phyloP scores from a whole-genome alignment of 75 land plant species.

The Pinus albicaulis region DNA sequence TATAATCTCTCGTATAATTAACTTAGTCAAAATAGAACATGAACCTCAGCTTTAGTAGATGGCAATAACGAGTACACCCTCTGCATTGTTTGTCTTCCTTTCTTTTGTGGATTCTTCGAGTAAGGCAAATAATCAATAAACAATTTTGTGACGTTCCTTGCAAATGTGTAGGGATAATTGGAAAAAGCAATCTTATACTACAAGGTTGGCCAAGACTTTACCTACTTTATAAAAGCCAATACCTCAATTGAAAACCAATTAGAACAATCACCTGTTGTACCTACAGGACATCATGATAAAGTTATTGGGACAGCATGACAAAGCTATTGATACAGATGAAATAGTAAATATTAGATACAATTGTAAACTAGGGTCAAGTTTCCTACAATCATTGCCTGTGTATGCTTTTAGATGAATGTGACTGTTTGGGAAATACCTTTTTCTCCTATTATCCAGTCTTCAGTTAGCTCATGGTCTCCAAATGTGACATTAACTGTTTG shows the following conservation, averaged over 20 bases:
- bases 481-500: too few species aligned
- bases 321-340: not conserved
- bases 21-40: not conserved
- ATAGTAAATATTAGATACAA: not conserved
- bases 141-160: not conserved
- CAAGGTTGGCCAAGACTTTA: not conserved
- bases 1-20: not conserved
- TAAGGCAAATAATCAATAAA: not conserved
- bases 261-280: not conserved
- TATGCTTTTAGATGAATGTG: too few species aligned
- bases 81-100: not conserved
- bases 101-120: not conserved
- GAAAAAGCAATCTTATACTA: not conserved
- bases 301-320: not conserved
- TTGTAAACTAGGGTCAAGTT: too few species aligned
- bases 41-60: not conserved
- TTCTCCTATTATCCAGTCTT: too few species aligned
- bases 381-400: too few species aligned
- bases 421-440: too few species aligned
- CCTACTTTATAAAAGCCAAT: not conserved
- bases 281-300: not conserved
- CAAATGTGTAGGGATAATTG: not conserved
- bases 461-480: too few species aligned
- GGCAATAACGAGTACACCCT: not conserved
- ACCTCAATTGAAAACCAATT: not conserved